These are phyloP conservation scores for Nigrospora osmanthi DNA, from an alignment of 2,329 filamentous ascomycete species.

Conservation along the genomic window DNA sequence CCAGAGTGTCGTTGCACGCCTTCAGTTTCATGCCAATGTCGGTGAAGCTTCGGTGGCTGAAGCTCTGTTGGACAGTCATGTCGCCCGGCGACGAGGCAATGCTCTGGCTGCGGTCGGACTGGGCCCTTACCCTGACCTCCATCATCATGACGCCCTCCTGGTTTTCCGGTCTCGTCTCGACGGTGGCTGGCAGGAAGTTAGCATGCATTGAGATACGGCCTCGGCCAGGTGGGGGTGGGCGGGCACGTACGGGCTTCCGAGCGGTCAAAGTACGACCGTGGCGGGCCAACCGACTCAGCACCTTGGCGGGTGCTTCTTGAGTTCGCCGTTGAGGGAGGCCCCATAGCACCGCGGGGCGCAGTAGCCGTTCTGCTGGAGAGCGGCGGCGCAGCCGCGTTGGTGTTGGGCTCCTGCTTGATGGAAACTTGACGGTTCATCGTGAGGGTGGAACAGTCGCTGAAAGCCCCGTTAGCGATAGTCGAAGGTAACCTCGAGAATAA, in stretches of 20 bases:
- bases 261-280: not conserved
- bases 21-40: constrained; percentile 58
- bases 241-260: constrained; percentile 5
- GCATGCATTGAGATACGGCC: not conserved
- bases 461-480: no score
- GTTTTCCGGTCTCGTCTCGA: constrained; percentile 1
- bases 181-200: constrained; percentile 2
- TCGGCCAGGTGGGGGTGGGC: not conserved
- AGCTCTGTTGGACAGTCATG: constrained; percentile 16
- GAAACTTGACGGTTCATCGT: not conserved
- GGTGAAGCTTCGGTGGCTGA: constrained; percentile 29
- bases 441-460: not conserved
- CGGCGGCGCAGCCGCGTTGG: not conserved
- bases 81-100: not conserved
- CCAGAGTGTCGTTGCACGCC: constrained; percentile 56
- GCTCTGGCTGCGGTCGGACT: not conserved
- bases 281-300: not conserved
- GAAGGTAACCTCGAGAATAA: no score
- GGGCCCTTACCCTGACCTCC: not conserved
- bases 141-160: constrained; percentile 1
- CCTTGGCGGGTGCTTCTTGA: no score
- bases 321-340: not conserved
- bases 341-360: not conserved
- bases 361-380: no score
- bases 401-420: constrained; percentile 2